Conservation (phyloP, 31 red algal genomes). For the Endocladia muricata region DNA sequence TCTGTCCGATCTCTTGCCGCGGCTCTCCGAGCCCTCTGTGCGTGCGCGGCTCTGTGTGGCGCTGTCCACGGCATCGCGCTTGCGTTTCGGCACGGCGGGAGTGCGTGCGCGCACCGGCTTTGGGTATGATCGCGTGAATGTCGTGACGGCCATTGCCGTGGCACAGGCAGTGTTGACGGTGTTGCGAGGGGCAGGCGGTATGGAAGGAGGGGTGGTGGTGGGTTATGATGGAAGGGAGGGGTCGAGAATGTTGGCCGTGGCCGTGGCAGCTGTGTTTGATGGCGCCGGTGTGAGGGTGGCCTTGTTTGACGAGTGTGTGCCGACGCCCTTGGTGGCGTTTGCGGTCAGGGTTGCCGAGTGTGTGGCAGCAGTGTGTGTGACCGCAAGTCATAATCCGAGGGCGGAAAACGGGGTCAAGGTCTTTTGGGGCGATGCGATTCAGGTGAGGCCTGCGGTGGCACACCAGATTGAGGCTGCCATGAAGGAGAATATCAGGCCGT, state of each 20-base stretch:
- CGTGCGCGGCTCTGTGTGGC: constrained; percentile 4
- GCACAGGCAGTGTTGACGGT: constrained; percentile 36
- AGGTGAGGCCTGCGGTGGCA: constrained; percentile 45
- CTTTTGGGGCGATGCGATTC: constrained; percentile 55
- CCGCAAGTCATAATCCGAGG: constrained; percentile 91
- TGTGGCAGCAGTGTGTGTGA: constrained; percentile 69
- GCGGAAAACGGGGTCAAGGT: constrained; percentile 90
- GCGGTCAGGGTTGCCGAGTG: constrained; percentile 26
- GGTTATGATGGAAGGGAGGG: constrained; percentile 63
- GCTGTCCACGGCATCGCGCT: constrained; percentile 13
- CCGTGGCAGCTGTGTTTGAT: constrained; percentile 49
- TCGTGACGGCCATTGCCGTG: constrained; percentile 30
- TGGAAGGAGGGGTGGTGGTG: constrained; percentile 44
- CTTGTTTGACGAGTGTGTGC: constrained; percentile 49
- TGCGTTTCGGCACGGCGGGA: constrained; percentile 85
- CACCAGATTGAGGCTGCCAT: constrained; percentile 42
- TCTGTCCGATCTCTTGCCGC: constrained; percentile 3
- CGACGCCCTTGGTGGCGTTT: constrained; percentile 75
- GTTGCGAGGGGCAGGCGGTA: not conserved
- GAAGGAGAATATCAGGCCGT: constrained; percentile 1
- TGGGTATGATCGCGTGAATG: constrained; percentile 68
- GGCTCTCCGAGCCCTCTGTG: not conserved
- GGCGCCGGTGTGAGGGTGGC: constrained; percentile 3
- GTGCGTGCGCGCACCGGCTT: constrained; percentile 62
- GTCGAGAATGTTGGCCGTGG: constrained; percentile 54